Conservation (phyloP, 345 rosid species). For the Acer negundo region DNA sequence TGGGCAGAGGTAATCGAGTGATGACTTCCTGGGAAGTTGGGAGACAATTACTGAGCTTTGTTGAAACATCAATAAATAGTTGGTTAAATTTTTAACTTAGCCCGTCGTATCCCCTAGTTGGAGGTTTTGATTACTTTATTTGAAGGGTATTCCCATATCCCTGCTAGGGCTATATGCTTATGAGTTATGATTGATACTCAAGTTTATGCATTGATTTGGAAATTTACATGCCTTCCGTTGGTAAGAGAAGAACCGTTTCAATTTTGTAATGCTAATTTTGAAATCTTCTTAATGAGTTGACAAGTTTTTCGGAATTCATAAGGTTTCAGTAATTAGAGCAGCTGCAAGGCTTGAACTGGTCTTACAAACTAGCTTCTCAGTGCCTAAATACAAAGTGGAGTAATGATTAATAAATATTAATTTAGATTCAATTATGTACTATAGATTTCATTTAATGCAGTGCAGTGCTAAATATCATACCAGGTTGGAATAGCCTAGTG, state of each 20-base stretch:
- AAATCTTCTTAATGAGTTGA: neutral
- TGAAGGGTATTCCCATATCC: neutral
- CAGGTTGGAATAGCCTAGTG: neutral
- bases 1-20: neutral
- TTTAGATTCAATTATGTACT: too few species aligned
- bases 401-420: too few species aligned
- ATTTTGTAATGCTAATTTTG: too few species aligned
- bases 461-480: too few species aligned
- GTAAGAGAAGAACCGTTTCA: neutral
- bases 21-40: constrained; percentile 21
- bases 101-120: neutral
- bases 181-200: neutral
- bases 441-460: too few species aligned
- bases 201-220: neutral
- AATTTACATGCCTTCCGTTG: neutral
- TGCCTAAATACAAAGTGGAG: too few species aligned
- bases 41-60: constrained; percentile 18
- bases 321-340: too few species aligned
- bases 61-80: neutral
- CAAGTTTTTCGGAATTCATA: neutral
- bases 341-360: too few species aligned
- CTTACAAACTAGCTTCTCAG: too few species aligned
- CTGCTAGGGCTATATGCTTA: too few species aligned
- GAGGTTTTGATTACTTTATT: neutral
- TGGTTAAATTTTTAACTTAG: neutral